A percentile compares a stretch with the other conserved stretches of the same genome.
Conservation (phyloP, 768 basidiomycete genomes). For the Phanerochaete sordida region DNA sequence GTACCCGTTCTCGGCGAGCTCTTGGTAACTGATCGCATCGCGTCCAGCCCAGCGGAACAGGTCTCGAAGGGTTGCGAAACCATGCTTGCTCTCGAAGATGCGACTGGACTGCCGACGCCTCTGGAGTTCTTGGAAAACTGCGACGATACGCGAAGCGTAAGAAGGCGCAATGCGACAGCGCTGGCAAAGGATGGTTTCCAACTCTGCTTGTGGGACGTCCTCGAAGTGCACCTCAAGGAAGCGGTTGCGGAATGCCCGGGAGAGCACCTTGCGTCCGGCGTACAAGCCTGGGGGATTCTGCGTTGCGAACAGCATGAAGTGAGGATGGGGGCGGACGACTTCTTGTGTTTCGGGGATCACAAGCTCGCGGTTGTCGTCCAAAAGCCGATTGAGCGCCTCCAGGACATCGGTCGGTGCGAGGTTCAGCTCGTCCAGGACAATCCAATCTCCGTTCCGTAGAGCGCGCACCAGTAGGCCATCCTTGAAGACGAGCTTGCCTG, state of each 20-base stretch:
- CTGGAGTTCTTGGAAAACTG: slow-evolving; percentile 90
- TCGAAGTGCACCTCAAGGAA: slow-evolving; percentile 98
- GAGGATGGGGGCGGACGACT: slow-evolving; percentile 86
- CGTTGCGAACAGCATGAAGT: slow-evolving; percentile 98
- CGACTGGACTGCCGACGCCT: slow-evolving; percentile 86
- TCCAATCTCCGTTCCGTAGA: slow-evolving; percentile 90
- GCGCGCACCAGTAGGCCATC: slow-evolving; percentile 94
- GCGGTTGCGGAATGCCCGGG: slow-evolving; percentile 94
- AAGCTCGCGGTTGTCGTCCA: slow-evolving; percentile 97
- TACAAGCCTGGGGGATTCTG: slow-evolving; percentile 97
- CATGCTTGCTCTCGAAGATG: slow-evolving; percentile 96
- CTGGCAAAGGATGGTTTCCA: slow-evolving; percentile 92
- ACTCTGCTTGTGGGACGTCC: slow-evolving; percentile 90
- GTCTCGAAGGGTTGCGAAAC: slow-evolving; percentile 95
- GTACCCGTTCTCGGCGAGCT: slow-evolving; percentile 93
- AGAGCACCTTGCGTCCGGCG: slow-evolving; percentile 90
- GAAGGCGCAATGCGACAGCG: slow-evolving; percentile 92
- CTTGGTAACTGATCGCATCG: slow-evolving; percentile 85
- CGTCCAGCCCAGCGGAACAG: slow-evolving; percentile 96
- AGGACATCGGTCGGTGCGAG: slow-evolving; percentile 97
- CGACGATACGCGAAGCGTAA: slow-evolving; percentile 86
- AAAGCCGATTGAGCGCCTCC: slow-evolving; percentile 92
- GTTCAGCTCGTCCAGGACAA: slow-evolving; percentile 96
- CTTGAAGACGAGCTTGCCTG: slow-evolving; percentile 92
- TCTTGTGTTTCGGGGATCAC: slow-evolving; percentile 96